Base-by-base conservation (phyloP, 176 grass and related monocot genomes). In the Tuctoria greenei region DNA sequence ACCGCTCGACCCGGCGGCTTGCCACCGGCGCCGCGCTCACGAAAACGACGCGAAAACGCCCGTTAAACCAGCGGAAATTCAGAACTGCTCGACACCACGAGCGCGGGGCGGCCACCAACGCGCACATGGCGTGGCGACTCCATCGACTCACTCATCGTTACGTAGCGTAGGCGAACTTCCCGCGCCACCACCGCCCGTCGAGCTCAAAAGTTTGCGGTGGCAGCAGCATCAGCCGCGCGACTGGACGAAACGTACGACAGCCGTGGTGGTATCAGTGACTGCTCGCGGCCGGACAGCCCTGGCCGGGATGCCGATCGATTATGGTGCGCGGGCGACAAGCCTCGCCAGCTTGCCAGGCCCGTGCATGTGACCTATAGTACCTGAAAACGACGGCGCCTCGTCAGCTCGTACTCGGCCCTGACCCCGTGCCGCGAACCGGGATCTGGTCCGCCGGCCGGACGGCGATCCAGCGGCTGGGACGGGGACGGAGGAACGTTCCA, bases 361-460 rank as follows among this genome's bases (percentile, higher is more conserved):
- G 31, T 3, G 72, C 73, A 72, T 72, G 79, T 66, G 79, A 26
- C 73, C 50, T 23, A 68, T 23, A 68, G 50, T 25, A 57, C 83
- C 76, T 60, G 83, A 80, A 74, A 86, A 54, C 35, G 85, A 87
- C 85, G 13, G 79, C 64, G 57, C 71, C 3, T 20, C 46, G 7
- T n/a, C 1, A 13, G 41, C 25, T 8, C 45, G 18, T 1, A 6
- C 35, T 7, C 31, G 31, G 31, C 31, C 31, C 31, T 8, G n/a
- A 8, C 52, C 31, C 8, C 58, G 73, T 9, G 16, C 10, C 35
- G 2, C n/a, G 10, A 18, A 44, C 25, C 16, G 76, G 4, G 21
- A 83, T 83, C 54, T 14, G 54, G 81, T 71, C 73, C 11, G 40
- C 31, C 31, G 31, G 40, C 31, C 31, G 31, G 31, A 31, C 31